Evolutionary conservation across 2,329 filamentous ascomycete genomes (phyloP).

Genomic region (Cladosporium sp.): DNA sequence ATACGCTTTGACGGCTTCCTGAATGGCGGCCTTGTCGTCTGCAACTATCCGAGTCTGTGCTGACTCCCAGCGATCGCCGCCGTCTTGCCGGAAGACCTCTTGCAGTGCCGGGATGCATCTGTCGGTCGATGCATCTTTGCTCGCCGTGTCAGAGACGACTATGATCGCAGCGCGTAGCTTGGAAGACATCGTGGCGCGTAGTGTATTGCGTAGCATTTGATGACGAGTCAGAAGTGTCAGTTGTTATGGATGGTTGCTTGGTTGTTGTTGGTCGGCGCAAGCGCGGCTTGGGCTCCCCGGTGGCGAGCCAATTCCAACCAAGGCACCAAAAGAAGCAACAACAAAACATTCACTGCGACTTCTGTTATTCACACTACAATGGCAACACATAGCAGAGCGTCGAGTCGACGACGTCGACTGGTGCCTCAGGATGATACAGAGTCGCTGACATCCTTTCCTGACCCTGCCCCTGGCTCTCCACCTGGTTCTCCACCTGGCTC

Average conservation of each 20-base stretch:
- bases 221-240: background rate
- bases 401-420: slow-evolving; percentile 25
- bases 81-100: slow-evolving; percentile 68
- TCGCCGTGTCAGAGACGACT: slow-evolving; percentile 88
- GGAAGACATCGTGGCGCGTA: slow-evolving; percentile 18
- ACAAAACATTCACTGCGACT: slow-evolving; percentile 1
- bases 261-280: slow-evolving; percentile 2
- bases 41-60: slow-evolving; percentile 72
- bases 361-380: background rate
- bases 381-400: slow-evolving; percentile 22
- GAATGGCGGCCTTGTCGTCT: slow-evolving; percentile 75
- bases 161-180: slow-evolving; percentile 75
- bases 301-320: background rate
- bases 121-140: slow-evolving; percentile 76
- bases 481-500: slow-evolving; percentile 21
- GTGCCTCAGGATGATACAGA: slow-evolving; percentile 29
- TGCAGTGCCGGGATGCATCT: slow-evolving; percentile 67
- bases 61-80: slow-evolving; percentile 70
- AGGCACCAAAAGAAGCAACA: slow-evolving; percentile 14
- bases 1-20: slow-evolving; percentile 71
- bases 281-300: slow-evolving; percentile 1
- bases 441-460: slow-evolving; percentile 38
- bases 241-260: background rate
- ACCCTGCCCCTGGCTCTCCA: slow-evolving; percentile 28
- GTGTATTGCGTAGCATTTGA: background rate